Percentiles rank a stretch among this genome's conserved stretches.
phyloP scores from a whole-genome alignment of 176 grass and related monocot species.

The Oryza brachyantha region DNA sequence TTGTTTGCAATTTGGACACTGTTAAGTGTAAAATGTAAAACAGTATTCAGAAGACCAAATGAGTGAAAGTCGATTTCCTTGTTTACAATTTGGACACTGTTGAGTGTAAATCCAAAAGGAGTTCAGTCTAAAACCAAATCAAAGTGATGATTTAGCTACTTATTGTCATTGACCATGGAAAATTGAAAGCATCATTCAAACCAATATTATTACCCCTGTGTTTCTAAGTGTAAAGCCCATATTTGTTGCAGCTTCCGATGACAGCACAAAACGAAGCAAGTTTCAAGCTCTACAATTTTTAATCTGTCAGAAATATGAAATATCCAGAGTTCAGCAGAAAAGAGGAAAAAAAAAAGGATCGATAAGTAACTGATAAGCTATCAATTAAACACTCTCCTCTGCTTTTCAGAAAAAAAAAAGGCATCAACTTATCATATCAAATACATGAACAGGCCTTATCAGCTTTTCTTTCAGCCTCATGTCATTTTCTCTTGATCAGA shows the following conservation, averaged over 20 bases:
- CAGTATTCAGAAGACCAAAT: not conserved
- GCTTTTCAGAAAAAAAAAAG: conserved; percentile 27
- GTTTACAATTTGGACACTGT: too few species aligned
- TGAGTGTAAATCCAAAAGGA: too few species aligned
- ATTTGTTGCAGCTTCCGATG: not conserved
- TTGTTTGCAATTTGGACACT: not conserved
- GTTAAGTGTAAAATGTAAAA: not conserved
- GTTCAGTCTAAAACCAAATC: not conserved
- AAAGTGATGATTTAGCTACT: not conserved
- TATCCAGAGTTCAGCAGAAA: not conserved
- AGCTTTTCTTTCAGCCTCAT: not conserved
- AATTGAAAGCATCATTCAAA: not conserved
- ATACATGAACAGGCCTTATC: conserved; percentile 34
- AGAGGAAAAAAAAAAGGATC: not conserved
- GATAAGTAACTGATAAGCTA: conserved; percentile 47
- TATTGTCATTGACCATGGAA: not conserved
- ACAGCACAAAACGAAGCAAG: not conserved
- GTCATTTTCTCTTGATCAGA: conserved; percentile 18
- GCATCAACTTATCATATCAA: conserved; percentile 42
- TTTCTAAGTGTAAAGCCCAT: not conserved
- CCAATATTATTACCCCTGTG: not conserved
- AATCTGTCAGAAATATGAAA: not conserved
- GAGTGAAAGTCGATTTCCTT: too few species aligned
- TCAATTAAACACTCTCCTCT: not conserved
- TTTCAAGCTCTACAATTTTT: not conserved